These are phyloP conservation scores for Zygosaccharomyces bailii DNA, from an alignment of 805 yeast genomes.

Conservation along the genomic window DNA sequence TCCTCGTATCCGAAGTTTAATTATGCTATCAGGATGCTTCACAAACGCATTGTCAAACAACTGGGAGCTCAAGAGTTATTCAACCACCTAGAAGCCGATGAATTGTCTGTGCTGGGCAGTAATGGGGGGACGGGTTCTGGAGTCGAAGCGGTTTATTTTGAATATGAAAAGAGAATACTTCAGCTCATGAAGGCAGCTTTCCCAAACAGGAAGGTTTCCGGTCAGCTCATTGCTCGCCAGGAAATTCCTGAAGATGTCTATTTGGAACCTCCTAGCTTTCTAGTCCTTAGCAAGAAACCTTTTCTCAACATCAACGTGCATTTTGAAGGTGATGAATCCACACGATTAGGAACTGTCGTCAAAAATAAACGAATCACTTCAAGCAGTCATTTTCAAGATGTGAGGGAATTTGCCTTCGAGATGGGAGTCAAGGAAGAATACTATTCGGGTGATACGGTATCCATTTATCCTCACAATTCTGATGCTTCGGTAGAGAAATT, in stretches of 20 bases:
- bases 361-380: slow-evolving; percentile 62
- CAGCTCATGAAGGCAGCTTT: slow-evolving; percentile 33
- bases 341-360: slow-evolving; percentile 44
- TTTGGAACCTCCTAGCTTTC: slow-evolving; percentile 31
- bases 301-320: slow-evolving; percentile 3
- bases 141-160: slow-evolving; percentile 67
- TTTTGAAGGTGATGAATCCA: slow-evolving; percentile 19
- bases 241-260: slow-evolving; percentile 25
- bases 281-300: slow-evolving; percentile 8
- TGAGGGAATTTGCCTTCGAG: slow-evolving; percentile 55
- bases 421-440: slow-evolving; percentile 37
- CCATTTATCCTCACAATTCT: slow-evolving; percentile 72
- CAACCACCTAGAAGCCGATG: slow-evolving; percentile 85
- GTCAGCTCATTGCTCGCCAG: slow-evolving; percentile 20
- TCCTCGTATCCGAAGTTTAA: slow-evolving; percentile 86
- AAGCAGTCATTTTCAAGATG: slow-evolving; percentile 83
- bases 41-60: slow-evolving; percentile 65
- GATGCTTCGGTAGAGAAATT: slow-evolving; percentile 59
- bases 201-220: slow-evolving; percentile 37
- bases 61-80: slow-evolving; percentile 75
- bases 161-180: slow-evolving; percentile 60
- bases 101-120: slow-evolving; percentile 66
- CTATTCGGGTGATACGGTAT: slow-evolving; percentile 77
- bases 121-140: slow-evolving; percentile 39
- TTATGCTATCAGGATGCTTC: slow-evolving; percentile 81